Evolutionary conservation across 2,329 filamentous ascomycete species (phyloP), one percentile per base, ranked within the genome.

Genomic region (Hymenoscyphus occultus): DNA sequence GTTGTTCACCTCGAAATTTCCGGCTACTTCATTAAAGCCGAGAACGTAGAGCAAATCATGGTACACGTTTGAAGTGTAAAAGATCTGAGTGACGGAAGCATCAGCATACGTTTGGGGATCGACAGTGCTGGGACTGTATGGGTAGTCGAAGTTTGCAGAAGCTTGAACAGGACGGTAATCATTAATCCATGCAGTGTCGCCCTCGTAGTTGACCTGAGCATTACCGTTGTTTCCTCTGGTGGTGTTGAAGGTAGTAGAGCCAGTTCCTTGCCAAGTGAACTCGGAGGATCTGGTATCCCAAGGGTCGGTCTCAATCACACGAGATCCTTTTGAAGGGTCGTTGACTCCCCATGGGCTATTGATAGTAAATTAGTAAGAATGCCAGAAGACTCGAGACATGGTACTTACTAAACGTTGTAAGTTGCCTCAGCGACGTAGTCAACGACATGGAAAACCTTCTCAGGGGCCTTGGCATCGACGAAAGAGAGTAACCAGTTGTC

Each of bases 1-100:
- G 77, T 86, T 87, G 76, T 85, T 82, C 61, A 75, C 70, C 74
- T 87, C 80, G 74, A 87, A 88, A 75, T 88, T 88, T 5, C 85
- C 85, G 0, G 85, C 84, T 0, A 69, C 74, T 74, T 87, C 85
- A 42, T 77, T 83, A 74, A 87, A 87, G 5, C 85, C 85, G 0
- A 87, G 80, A 7, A 76, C 72, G 69, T 87, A 82, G 10, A 87
- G 78, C 0, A 88, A 72, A 64, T 88, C 86, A 69, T 87, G 85
- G 74, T 84, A 87, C 48, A 77, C 79, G 77, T 87, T 87, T 39
- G 80, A 78, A 0, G 83, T 86, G 77, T 87, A 88, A 76, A 86
- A 88, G 3, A 87, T 79, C n/a, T 88, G 85, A 0, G 83, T 80
- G 62, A 84, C 77, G 0, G 85, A 85, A 1, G 84, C 83, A 59